A percentile compares a stretch with the other conserved stretches of the same genome.
Evolutionary conservation across 257 asterid species (phyloP).

Genomic region (Mentha longifolia): DNA sequence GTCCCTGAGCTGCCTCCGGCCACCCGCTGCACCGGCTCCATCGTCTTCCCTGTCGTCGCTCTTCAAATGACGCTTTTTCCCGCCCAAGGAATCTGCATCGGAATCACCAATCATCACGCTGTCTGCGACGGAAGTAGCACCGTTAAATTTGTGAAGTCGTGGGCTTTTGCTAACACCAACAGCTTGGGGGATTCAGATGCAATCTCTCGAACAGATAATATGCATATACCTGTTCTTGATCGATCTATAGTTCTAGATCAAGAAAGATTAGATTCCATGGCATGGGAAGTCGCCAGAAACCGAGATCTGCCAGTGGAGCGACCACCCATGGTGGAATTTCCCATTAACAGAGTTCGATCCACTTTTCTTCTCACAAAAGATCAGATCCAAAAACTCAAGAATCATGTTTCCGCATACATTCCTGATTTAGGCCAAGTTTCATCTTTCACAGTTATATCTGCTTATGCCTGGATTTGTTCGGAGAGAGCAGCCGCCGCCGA

Average conservation of each 20-base stretch:
- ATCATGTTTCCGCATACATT: background rate
- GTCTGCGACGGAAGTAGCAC: slow-evolving; percentile 28
- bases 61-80: slow-evolving; percentile 44
- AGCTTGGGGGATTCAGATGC: too few species aligned
- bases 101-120: slow-evolving; percentile 34
- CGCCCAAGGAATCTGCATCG: slow-evolving; percentile 35
- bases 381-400: slow-evolving; percentile 31
- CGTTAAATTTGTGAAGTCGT: too few species aligned
- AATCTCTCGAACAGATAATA: too few species aligned
- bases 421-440: background rate
- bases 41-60: slow-evolving; percentile 33
- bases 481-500: background rate
- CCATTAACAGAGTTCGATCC: too few species aligned
- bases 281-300: too few species aligned
- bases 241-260: too few species aligned
- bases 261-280: too few species aligned
- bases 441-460: background rate
- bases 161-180: too few species aligned
- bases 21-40: background rate
- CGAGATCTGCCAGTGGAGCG: too few species aligned
- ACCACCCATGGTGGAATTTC: too few species aligned
- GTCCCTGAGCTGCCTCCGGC: slow-evolving; percentile 1
- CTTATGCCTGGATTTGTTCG: background rate
- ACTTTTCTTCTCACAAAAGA: slow-evolving; percentile 14
- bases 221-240: too few species aligned